Conservation (phyloP, 179 eudicot species). For the Monotropa hypopitys region DNA sequence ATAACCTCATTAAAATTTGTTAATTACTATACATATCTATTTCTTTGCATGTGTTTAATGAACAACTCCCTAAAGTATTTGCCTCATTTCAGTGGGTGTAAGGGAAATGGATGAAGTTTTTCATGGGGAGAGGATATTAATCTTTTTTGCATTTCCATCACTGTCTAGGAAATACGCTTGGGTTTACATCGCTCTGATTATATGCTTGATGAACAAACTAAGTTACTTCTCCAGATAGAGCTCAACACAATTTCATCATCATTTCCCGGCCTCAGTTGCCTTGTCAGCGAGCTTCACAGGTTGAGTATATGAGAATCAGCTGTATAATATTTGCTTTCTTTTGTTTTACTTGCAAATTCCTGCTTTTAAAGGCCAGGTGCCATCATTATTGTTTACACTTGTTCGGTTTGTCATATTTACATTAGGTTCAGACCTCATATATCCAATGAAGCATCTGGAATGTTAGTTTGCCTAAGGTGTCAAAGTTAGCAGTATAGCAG, state of each 20-base stretch:
- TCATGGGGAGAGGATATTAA: not conserved
- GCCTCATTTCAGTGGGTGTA: not conserved
- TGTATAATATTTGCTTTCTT: not conserved
- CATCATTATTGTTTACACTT: not conserved
- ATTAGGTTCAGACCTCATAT: not conserved
- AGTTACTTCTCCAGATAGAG: constrained; percentile 85
- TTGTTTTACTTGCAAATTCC: too few relatives aligned
- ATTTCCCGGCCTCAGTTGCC: constrained; percentile 64
- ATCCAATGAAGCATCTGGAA: not conserved
- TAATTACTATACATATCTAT: not conserved
- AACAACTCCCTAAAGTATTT: not conserved
- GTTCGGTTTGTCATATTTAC: not conserved
- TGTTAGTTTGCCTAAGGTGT: not conserved
- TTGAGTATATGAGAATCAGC: constrained; percentile 12
- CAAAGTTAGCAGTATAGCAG: not conserved
- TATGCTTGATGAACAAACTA: constrained; percentile 92
- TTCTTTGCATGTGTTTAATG: not conserved
- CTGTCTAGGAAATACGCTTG: constrained; percentile 75
- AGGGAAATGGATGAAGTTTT: not conserved
- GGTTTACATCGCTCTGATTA: constrained; percentile 95
- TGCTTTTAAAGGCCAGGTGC: not conserved
- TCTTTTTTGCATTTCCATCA: constrained; percentile 10
- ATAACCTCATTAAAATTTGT: not conserved
- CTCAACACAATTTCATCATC: constrained; percentile 85
- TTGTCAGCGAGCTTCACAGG: constrained; percentile 92